These are phyloP conservation scores for Pichia sp. DNA, from an alignment of 1,139 yeast species.

Conservation along the genomic window DNA sequence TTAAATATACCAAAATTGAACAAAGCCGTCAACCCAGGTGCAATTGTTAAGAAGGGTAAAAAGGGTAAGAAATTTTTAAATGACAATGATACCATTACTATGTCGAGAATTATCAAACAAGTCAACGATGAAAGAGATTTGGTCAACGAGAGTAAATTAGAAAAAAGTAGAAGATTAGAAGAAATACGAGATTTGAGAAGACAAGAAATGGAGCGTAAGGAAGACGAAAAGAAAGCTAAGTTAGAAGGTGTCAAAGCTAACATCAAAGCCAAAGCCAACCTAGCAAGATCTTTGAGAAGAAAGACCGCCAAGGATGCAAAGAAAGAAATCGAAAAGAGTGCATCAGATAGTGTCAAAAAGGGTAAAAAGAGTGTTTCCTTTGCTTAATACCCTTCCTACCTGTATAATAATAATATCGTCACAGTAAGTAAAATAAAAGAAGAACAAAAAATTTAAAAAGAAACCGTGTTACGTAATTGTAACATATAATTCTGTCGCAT, in stretches of 20 bases:
- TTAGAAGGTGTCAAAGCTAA: constrained; percentile 74
- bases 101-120: constrained; percentile 63
- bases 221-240: constrained; percentile 57
- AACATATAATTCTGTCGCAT: no score
- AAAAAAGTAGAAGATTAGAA: constrained; percentile 81
- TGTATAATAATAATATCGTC: not conserved
- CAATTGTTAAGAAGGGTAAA: constrained; percentile 63
- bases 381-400: constrained; percentile 15
- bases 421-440: not conserved
- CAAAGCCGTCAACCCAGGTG: constrained; percentile 80
- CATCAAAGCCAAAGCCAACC: constrained; percentile 58
- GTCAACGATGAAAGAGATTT: constrained; percentile 79
- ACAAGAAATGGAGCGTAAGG: constrained; percentile 80
- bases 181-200: constrained; percentile 82
- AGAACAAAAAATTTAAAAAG: no score
- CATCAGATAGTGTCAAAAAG: constrained; percentile 26
- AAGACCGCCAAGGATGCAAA: constrained; percentile 51
- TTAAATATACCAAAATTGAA: constrained; percentile 72
- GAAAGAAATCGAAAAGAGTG: constrained; percentile 24
- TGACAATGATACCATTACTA: constrained; percentile 57
- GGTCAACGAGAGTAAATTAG: constrained; percentile 83
- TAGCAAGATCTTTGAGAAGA: constrained; percentile 62
- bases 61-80: constrained; percentile 87
- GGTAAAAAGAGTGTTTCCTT: constrained; percentile 28
- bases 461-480: no score